Percentiles rank a stretch among this genome's conserved stretches.
These are phyloP conservation scores for Pulveroboletus sp. DNA, from an alignment of 768 basidiomycete genomes.

Conservation along the genomic window DNA sequence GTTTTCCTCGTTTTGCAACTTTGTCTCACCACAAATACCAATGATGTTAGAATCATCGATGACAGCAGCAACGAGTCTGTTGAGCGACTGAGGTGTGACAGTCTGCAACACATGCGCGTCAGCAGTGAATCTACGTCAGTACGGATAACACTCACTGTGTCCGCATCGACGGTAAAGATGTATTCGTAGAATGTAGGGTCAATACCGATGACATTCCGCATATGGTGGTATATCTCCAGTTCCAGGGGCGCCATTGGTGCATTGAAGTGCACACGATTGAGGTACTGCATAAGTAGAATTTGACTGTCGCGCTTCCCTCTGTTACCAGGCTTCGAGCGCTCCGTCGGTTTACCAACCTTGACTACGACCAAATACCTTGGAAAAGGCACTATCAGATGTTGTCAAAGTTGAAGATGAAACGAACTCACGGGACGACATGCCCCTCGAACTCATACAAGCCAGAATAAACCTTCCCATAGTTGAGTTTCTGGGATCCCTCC, in stretches of 20 bases:
- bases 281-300: conserved; percentile 59
- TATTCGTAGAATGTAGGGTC: conserved; percentile 76
- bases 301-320: conserved; percentile 69
- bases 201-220: conserved; percentile 70
- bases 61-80: conserved; percentile 59
- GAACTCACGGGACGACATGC: conserved; percentile 58
- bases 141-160: conserved; percentile 42
- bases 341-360: conserved; percentile 65
- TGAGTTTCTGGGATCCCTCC: conserved; percentile 61
- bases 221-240: conserved; percentile 68
- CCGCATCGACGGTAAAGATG: conserved; percentile 68
- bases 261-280: conserved; percentile 67
- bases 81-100: conserved; percentile 61
- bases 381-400: not conserved
- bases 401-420: not conserved
- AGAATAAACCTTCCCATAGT: conserved; percentile 68
- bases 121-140: conserved; percentile 1
- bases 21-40: conserved; percentile 68
- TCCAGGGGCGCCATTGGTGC: conserved; percentile 62
- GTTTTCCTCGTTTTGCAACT: conserved; percentile 59
- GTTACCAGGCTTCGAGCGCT: conserved; percentile 61
- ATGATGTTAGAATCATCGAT: conserved; percentile 60
- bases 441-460: conserved; percentile 68
- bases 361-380: conserved; percentile 54
- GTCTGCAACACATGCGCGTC: conserved; percentile 34